Evolutionary conservation across 768 basidiomycete species (phyloP), one percentile per base, ranked within the genome.

Genomic region (Boletus rubescentipes): DNA sequence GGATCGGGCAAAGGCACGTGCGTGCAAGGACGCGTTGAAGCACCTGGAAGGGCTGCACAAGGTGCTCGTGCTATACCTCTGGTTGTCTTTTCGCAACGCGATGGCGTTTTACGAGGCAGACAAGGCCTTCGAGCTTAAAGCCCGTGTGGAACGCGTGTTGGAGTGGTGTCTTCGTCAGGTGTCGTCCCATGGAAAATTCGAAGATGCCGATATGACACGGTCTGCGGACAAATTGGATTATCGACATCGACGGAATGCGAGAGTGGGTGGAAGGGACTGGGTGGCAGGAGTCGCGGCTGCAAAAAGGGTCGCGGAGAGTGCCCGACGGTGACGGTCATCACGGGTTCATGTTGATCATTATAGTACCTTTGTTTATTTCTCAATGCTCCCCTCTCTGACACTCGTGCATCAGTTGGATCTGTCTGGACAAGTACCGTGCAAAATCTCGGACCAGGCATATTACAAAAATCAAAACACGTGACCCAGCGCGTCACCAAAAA

Each of bases 31-130:
- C 0, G 65, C 66, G 2, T 44, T 70, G 40, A 59, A 38, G 34
- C 56, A 51, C n/a, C 69, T 98, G 42, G 95, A 98, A 69, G 75
- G 79, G 6, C 71, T 91, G 55, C 93, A 99, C 72, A 88, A 87
- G 62, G 72, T 82, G 30, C 62, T 92, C 29, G 84, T 87, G 14
- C 61, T 88, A 20, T 98, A 98, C 70, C 74, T 93, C 45, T 99
- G 96, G 96, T 76, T 94, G 58, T 76, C 78, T 18, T 85, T 82
- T 67, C 85, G 94, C 36, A 77, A 82, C 53, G 77, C 82, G 0
- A 75, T 91, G 48, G 76, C 84, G 9, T 98, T 89, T 67, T 69
- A 79, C 5, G 76, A 87, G n/a, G 72, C 78, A 31, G 66, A 72
- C 7, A 68, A 72, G 26, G 87, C 84, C 2, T 58, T 69, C 12